phyloP scores from a whole-genome alignment of 352 stramenopile genomes.

The Aphanomyces invadans region DNA sequence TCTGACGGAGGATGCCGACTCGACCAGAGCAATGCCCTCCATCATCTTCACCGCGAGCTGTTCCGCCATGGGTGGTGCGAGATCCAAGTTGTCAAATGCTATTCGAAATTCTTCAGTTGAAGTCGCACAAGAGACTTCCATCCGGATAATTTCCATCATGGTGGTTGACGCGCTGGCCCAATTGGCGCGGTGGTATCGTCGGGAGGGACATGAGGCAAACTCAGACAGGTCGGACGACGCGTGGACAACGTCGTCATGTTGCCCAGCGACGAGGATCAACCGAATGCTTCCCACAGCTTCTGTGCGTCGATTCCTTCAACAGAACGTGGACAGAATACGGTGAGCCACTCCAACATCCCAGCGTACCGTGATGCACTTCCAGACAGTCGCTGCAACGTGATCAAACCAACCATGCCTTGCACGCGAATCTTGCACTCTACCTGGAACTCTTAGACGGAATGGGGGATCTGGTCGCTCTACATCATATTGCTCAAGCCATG shows the following conservation, averaged over 20 bases:
- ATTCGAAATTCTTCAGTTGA: not conserved
- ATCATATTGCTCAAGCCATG: conserved; percentile 1
- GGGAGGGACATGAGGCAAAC: not conserved
- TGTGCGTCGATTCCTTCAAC: not conserved
- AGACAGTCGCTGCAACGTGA: not conserved
- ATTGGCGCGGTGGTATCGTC: conserved; percentile 14
- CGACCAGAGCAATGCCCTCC: not conserved
- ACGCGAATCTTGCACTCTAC: not conserved
- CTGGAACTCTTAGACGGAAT: not conserved
- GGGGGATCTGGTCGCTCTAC: not conserved
- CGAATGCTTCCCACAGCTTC: not conserved
- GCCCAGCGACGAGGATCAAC: conserved; percentile 4
- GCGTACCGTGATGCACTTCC: not conserved
- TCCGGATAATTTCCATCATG: conserved; percentile 6
- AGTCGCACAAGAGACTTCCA: not conserved
- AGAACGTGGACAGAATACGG: not conserved
- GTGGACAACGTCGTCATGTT: not conserved
- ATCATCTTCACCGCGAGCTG: not conserved
- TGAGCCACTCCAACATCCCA: not conserved
- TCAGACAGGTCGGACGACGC: not conserved
- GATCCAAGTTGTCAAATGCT: too few species aligned
- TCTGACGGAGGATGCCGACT: not conserved
- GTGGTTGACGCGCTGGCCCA: conserved; percentile 2
- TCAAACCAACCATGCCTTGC: not conserved
- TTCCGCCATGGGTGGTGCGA: too few species aligned